Percentiles rank a stretch among this genome's conserved stretches.
These are phyloP conservation scores for Insectozyma bohioensis DNA, from an alignment of 1,139 yeast species.

Conservation along the genomic window DNA sequence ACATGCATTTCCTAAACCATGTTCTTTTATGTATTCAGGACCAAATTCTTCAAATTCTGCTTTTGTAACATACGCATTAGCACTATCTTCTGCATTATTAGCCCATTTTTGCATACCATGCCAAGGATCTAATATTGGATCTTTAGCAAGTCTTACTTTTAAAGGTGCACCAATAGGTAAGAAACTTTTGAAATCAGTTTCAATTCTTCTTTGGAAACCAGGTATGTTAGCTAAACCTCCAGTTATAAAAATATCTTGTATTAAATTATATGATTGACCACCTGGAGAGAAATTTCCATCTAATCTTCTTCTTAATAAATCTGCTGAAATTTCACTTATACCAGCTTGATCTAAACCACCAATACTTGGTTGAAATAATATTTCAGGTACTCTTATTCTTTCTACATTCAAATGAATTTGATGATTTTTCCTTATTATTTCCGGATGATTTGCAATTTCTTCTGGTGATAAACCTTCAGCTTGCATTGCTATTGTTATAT, in stretches of 20 bases:
- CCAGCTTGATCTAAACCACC: constrained; percentile 98
- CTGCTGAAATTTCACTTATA: constrained; percentile 71
- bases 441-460: constrained; percentile 46
- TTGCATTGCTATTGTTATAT: constrained; percentile 41
- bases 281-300: constrained; percentile 51
- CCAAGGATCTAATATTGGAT: constrained; percentile 86
- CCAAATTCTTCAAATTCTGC: constrained; percentile 88
- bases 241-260: constrained; percentile 70
- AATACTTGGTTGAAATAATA: constrained; percentile 88
- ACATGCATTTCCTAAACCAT: constrained; percentile 69
- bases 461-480: constrained; percentile 45
- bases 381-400: constrained; percentile 89
- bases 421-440: constrained; percentile 52
- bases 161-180: constrained; percentile 70
- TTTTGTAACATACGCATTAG: constrained; percentile 55
- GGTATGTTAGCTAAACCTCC: constrained; percentile 80
- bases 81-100: constrained; percentile 39
- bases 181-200: constrained; percentile 63
- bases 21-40: constrained; percentile 84
- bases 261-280: constrained; percentile 53
- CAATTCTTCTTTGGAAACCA: constrained; percentile 65
- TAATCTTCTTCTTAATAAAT: constrained; percentile 60
- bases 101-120: constrained; percentile 90
- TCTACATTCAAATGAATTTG: constrained; percentile 90
- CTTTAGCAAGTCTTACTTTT: constrained; percentile 59